Conservation (phyloP, 2,329 filamentous ascomycete genomes). For the Xylaria sp. region DNA sequence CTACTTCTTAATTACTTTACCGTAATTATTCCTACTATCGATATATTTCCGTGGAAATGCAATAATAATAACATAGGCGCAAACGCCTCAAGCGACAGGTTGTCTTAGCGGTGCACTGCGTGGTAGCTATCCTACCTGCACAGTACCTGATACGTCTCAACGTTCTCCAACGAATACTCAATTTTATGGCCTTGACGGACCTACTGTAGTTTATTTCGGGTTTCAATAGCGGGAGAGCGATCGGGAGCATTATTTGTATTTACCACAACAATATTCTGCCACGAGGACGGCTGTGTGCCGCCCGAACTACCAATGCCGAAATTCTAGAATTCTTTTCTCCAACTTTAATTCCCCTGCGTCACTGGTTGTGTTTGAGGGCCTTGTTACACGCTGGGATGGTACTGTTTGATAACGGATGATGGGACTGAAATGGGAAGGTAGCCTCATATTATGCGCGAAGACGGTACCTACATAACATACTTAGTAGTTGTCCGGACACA, state of each 20-base stretch:
- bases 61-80: background rate
- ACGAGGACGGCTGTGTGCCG: conserved; percentile 1
- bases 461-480: background rate
- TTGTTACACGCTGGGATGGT: conserved; percentile 14
- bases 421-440: conserved; percentile 33
- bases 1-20: background rate
- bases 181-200: background rate
- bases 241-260: background rate
- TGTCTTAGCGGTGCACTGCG: background rate
- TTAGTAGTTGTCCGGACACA: background rate
- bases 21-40: background rate
- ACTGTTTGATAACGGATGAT: conserved; percentile 27
- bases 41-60: background rate
- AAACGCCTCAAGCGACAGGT: background rate
- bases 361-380: conserved; percentile 28
- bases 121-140: background rate
- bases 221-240: background rate
- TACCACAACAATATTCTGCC: background rate
- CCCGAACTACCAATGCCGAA: conserved; percentile 13
- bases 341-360: conserved; percentile 21
- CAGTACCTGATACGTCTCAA: background rate
- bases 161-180: no score
- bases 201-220: background rate
- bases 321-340: conserved; percentile 26
- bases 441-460: background rate